Conservation (phyloP, 2,329 filamentous ascomycete species). For the Diaporthe sp. region DNA sequence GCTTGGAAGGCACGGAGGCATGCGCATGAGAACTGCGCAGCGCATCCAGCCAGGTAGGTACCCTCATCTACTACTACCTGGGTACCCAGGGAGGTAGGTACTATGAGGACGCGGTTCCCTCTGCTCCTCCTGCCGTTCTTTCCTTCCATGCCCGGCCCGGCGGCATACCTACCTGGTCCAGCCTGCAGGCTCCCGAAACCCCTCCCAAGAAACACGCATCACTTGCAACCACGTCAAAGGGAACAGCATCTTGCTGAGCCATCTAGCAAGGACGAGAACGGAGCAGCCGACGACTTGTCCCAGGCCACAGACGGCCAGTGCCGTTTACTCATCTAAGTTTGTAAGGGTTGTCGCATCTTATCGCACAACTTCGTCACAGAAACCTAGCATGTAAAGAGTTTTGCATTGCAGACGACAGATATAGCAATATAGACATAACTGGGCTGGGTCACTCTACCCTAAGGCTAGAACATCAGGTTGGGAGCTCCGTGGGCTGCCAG, state of each 20-base stretch:
- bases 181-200: constrained; percentile 4
- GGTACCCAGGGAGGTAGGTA: background rate
- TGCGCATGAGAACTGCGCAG: background rate
- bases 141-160: background rate
- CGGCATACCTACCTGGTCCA: background rate
- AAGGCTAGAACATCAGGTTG: background rate
- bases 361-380: too few relatives aligned
- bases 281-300: background rate
- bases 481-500: background rate
- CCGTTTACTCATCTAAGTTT: background rate
- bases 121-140: background rate
- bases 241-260: background rate
- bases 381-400: background rate
- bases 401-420: background rate
- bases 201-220: constrained; percentile 5
- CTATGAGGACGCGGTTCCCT: background rate
- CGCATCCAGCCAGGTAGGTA: background rate
- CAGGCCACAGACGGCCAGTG: background rate
- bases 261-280: background rate
- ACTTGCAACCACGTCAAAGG: background rate
- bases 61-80: background rate
- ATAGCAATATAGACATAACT: background rate
- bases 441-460: background rate
- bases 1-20: background rate
- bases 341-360: background rate